These are phyloP conservation scores for Vanderwaltozyma verrucispora DNA, from an alignment of 805 yeast genomes.

Conservation along the genomic window DNA sequence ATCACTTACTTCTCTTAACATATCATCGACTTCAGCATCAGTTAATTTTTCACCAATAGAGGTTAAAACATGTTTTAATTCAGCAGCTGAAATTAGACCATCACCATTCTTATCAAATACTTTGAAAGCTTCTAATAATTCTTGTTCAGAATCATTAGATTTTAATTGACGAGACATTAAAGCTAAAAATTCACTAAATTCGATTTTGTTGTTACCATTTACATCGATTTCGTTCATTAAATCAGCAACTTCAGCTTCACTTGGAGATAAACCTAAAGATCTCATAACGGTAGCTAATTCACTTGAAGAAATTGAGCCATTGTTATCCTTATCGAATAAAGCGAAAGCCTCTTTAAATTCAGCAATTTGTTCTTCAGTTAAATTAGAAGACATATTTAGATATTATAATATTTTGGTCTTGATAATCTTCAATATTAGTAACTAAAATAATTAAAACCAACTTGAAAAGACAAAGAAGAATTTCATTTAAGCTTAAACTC, in stretches of 20 bases:
- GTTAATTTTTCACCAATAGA: slow-evolving; percentile 95
- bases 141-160: slow-evolving; percentile 95
- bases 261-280: slow-evolving; percentile 95
- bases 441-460: no score
- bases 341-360: slow-evolving; percentile 98
- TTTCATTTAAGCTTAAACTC: no score
- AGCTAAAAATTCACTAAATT: slow-evolving; percentile 72
- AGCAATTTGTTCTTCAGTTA: slow-evolving; percentile 91
- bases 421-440: no score
- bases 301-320: slow-evolving; percentile 90
- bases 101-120: slow-evolving; percentile 96
- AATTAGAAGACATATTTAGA: slow-evolving; percentile 38
- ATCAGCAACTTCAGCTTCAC: slow-evolving; percentile 91
- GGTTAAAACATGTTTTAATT: slow-evolving; percentile 91
- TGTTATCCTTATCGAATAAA: slow-evolving; percentile 91
- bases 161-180: slow-evolving; percentile 90
- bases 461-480: no score
- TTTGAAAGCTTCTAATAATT: slow-evolving; percentile 93
- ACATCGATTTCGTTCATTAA: slow-evolving; percentile 96
- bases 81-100: slow-evolving; percentile 94
- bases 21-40: slow-evolving; percentile 94
- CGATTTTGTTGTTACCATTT: slow-evolving; percentile 86
- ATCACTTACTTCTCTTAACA: slow-evolving; percentile 92
- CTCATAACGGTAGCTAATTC: slow-evolving; percentile 98
- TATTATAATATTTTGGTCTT: no score